Evolutionary conservation across 2,329 filamentous ascomycete genomes (phyloP).

Genomic region (Botryotinia convoluta): DNA sequence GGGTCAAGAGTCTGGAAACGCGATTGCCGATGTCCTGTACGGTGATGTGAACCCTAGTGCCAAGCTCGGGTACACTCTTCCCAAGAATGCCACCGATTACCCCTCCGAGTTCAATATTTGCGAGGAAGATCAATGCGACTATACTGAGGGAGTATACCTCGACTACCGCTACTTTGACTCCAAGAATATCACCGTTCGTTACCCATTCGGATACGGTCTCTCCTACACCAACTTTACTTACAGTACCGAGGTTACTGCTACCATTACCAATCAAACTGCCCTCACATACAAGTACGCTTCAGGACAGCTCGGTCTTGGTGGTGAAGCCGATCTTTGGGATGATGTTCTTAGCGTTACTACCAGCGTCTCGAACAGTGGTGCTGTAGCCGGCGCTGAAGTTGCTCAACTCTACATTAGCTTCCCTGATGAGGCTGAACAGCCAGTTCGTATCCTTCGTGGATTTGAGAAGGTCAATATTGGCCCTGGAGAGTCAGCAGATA

Average conservation of each 20-base stretch:
- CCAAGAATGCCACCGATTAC: background rate
- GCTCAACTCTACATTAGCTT: background rate
- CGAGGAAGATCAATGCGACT: background rate
- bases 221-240: background rate
- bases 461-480: background rate
- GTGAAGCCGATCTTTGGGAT: background rate
- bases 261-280: background rate
- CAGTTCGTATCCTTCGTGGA: background rate
- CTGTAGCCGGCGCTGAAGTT: background rate
- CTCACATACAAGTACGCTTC: background rate
- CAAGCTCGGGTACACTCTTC: background rate
- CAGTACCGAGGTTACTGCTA: background rate
- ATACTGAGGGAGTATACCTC: background rate
- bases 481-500: background rate
- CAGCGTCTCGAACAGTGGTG: background rate
- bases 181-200: background rate
- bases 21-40: background rate
- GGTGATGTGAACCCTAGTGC: background rate
- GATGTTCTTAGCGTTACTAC: background rate
- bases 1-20: constrained; percentile 48
- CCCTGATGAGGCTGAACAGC: background rate
- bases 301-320: background rate
- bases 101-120: background rate
- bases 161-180: background rate
- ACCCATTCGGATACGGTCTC: background rate